Evolutionary conservation across 768 basidiomycete genomes (phyloP).

Genomic region (Termitomyces sp.): DNA sequence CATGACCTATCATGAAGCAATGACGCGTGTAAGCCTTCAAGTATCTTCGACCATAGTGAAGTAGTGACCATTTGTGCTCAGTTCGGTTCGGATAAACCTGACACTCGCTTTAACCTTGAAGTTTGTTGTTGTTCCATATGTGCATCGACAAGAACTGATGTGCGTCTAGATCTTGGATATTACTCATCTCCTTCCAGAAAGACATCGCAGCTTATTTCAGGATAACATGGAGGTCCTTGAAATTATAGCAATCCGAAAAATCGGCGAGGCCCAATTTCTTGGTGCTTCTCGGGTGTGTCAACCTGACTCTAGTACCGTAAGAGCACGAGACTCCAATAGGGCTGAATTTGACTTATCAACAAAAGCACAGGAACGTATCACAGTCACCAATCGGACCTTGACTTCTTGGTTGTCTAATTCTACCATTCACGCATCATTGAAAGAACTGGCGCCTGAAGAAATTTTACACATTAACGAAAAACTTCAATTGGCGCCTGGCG

Average conservation of each 20-base stretch:
- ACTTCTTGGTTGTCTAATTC: constrained; percentile 41
- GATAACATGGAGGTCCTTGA: constrained; percentile 32
- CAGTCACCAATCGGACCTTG: constrained; percentile 40
- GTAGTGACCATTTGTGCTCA: constrained; percentile 23
- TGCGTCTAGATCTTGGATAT: constrained; percentile 39
- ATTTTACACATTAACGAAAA: constrained; percentile 30
- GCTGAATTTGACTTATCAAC: constrained; percentile 10
- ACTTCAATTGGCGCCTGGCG: constrained; percentile 41
- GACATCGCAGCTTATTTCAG: constrained; percentile 22
- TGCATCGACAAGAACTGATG: constrained; percentile 12
- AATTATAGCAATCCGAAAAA: constrained; percentile 40
- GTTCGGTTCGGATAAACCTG: constrained; percentile 96
- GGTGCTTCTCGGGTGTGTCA: constrained; percentile 32
- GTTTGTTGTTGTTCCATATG: constrained; percentile 31
- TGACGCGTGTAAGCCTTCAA: constrained; percentile 61
- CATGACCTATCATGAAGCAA: constrained; percentile 89
- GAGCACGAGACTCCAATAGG: constrained; percentile 6
- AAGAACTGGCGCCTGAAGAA: constrained; percentile 17
- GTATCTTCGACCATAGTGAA: background rate
- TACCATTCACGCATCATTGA: constrained; percentile 14
- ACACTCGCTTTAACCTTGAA: constrained; percentile 84
- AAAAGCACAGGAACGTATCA: constrained; percentile 40
- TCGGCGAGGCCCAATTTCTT: constrained; percentile 33
- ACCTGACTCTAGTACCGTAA: constrained; percentile 22
- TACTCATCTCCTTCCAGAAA: constrained; percentile 29